Evolutionary conservation across 371 early-diverging fungal genomes (phyloP).

Genomic region (Smittium culicis): DNA sequence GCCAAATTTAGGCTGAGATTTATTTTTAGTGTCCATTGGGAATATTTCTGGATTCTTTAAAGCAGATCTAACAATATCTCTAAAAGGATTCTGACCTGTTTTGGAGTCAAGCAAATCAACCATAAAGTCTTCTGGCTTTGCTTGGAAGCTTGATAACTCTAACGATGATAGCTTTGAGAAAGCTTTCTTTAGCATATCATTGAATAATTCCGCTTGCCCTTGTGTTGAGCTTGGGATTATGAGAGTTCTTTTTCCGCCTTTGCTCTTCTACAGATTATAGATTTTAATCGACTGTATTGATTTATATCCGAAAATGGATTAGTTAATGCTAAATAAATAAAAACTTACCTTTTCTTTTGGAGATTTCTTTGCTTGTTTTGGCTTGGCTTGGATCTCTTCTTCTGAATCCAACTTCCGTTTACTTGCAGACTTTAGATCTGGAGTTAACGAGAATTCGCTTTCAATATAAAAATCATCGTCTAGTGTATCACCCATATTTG

Average conservation of each 20-base stretch:
- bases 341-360: too few species aligned
- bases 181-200: slow-evolving; percentile 39
- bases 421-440: too few species aligned
- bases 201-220: slow-evolving; percentile 25
- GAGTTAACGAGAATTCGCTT: too few species aligned
- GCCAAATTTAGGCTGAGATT: slow-evolving; percentile 22
- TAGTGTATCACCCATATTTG: too few species aligned
- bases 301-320: too few species aligned
- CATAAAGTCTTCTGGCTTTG: neutral
- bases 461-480: too few species aligned
- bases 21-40: neutral
- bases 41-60: neutral
- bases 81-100: neutral
- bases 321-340: too few species aligned
- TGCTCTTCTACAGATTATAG: too few species aligned
- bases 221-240: neutral
- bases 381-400: too few species aligned
- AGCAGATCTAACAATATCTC: neutral
- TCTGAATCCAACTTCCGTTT: too few species aligned
- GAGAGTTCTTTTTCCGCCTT: neutral
- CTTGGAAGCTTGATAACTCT: slow-evolving; percentile 10
- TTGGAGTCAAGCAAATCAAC: neutral
- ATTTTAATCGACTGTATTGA: too few species aligned
- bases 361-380: too few species aligned
- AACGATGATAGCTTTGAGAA: slow-evolving; percentile 30